Conservation (phyloP, 1,284 basidiomycete genomes). For the Puccinia hordei region DNA sequence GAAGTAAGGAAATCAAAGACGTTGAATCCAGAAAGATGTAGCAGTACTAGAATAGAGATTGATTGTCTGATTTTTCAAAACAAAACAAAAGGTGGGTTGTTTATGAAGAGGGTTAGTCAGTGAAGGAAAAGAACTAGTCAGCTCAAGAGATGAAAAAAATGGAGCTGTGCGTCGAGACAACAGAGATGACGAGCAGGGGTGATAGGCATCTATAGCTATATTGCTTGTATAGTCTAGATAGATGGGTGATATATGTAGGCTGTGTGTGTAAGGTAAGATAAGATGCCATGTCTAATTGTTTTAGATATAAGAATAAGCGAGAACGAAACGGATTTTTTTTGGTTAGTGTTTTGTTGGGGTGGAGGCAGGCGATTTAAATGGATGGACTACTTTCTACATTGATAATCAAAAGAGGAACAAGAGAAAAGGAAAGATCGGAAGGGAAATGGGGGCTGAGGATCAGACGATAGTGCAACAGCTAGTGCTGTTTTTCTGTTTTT, state of each 20-base stretch:
- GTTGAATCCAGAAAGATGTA: neutral
- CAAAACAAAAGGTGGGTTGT: neutral
- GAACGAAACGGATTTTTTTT: neutral
- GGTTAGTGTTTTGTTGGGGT: neutral
- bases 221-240: neutral
- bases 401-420: too few relatives aligned
- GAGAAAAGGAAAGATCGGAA: too few relatives aligned
- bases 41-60: neutral
- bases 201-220: neutral
- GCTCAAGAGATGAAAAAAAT: neutral
- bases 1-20: neutral
- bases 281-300: neutral
- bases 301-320: too few relatives aligned
- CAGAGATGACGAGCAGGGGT: neutral
- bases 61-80: conserved; percentile 10
- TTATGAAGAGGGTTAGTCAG: neutral
- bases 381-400: neutral
- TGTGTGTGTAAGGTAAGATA: neutral
- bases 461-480: conserved; percentile 23
- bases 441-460: neutral
- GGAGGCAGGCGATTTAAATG: neutral
- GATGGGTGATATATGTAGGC: too few relatives aligned
- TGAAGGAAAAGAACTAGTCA: too few relatives aligned
- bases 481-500: conserved; percentile 19
- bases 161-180: neutral